These are phyloP conservation scores for Nakataea oryzae DNA, from an alignment of 2,329 filamentous ascomycete species.

Conservation along the genomic window DNA sequence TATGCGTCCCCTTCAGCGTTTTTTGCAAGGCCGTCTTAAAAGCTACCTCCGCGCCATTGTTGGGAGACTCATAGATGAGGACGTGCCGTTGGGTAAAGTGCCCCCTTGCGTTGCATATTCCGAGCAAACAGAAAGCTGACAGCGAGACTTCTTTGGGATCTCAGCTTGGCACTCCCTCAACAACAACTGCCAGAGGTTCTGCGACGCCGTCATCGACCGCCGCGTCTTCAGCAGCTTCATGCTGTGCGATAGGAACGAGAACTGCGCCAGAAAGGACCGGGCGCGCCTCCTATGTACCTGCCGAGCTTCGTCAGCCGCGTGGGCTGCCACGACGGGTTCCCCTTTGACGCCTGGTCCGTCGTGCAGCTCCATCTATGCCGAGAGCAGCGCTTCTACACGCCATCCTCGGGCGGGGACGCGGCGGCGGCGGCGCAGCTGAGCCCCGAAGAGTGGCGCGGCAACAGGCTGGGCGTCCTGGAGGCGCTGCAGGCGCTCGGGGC, in stretches of 20 bases:
- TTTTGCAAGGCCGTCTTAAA: neutral
- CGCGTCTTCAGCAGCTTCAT: neutral
- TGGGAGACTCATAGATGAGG: neutral
- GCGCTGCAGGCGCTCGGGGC: neutral
- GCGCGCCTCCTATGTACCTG: neutral
- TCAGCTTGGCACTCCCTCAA: neutral
- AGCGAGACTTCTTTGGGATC: neutral
- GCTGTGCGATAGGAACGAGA: neutral
- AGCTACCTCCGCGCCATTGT: neutral
- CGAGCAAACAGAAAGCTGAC: no score
- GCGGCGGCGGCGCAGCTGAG: neutral
- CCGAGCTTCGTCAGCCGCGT: neutral
- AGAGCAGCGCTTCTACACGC: slow-evolving; percentile 23
- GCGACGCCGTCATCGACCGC: neutral
- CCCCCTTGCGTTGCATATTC: neutral
- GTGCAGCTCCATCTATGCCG: slow-evolving; percentile 24
- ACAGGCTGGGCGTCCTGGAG: neutral
- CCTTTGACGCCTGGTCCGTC: slow-evolving; percentile 32
- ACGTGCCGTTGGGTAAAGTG: neutral
- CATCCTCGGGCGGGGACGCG: neutral
- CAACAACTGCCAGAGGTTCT: neutral
- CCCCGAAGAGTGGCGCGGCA: slow-evolving; percentile 5
- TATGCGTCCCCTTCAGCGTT: no score
- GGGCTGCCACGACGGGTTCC: slow-evolving; percentile 8
- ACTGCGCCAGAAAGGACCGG: neutral